Conservation (phyloP, 352 stramenopile genomes). For the Globisporangium polare region DNA sequence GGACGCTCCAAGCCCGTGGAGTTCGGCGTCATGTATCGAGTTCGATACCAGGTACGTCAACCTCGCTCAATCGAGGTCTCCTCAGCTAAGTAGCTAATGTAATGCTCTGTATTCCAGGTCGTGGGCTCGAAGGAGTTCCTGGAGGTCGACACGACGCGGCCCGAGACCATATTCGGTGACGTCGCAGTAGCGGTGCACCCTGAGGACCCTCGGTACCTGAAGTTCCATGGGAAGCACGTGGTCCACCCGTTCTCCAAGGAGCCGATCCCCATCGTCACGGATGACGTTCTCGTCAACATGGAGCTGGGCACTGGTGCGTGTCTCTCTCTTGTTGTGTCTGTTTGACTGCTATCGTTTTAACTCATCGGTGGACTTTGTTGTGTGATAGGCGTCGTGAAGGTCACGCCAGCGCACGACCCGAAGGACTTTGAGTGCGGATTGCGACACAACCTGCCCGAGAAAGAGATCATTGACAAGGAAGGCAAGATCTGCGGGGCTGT, state of each 20-base stretch:
- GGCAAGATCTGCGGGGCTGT: conserved; percentile 70
- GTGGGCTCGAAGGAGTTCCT: conserved; percentile 68
- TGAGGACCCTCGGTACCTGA: conserved; percentile 92
- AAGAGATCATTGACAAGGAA: conserved; percentile 69
- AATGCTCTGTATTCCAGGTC: conserved; percentile 21
- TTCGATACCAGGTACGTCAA: conserved; percentile 58
- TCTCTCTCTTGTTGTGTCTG: not conserved
- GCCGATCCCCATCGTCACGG: conserved; percentile 94
- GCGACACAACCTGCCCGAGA: conserved; percentile 88
- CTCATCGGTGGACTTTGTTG: not conserved
- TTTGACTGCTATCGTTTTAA: not conserved
- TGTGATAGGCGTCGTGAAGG: conserved; percentile 79
- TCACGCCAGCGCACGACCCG: conserved; percentile 99
- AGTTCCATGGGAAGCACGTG: conserved; percentile 95
- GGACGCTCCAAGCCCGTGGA: conserved; percentile 71
- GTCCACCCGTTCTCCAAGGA: conserved; percentile 92
- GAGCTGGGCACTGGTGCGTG: conserved; percentile 94
- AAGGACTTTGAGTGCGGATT: conserved; percentile 99
- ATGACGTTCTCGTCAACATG: conserved; percentile 98
- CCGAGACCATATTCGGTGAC: conserved; percentile 99
- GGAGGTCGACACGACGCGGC: conserved; percentile 96
- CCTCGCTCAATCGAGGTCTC: not conserved
- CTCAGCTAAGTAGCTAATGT: not conserved
- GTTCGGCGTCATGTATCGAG: conserved; percentile 84
- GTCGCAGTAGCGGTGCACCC: conserved; percentile 97